phyloP scores from a whole-genome alignment of 2,329 filamentous ascomycete species.

The Epichloe hybrida region DNA sequence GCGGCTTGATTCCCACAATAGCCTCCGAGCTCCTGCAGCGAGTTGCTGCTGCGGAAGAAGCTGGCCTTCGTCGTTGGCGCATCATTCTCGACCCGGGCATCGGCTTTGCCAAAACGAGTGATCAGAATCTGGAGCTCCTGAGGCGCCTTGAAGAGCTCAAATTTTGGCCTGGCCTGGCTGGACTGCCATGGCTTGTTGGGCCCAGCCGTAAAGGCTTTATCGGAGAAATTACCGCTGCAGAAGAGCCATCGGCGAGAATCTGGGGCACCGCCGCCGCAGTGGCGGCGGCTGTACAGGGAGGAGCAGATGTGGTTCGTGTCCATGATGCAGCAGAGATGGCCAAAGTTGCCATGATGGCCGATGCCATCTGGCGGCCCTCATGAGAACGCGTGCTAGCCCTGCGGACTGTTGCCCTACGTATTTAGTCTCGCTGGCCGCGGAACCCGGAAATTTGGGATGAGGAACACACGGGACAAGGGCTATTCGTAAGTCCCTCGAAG shows the following conservation, averaged over 20 bases:
- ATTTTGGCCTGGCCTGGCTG: slow-evolving; percentile 48
- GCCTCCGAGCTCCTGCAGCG: slow-evolving; percentile 55
- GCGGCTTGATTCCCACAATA: slow-evolving; percentile 52
- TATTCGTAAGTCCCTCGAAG: slow-evolving; percentile 1
- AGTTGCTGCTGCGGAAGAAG: slow-evolving; percentile 59
- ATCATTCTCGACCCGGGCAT: slow-evolving; percentile 90
- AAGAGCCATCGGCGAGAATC: slow-evolving; percentile 52
- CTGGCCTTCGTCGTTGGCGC: slow-evolving; percentile 81
- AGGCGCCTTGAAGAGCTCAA: slow-evolving; percentile 51
- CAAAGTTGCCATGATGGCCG: slow-evolving; percentile 72
- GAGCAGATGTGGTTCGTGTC: slow-evolving; percentile 82
- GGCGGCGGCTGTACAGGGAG: slow-evolving; percentile 66
- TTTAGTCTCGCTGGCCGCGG: neutral
- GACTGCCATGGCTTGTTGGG: slow-evolving; percentile 79
- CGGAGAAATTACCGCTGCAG: slow-evolving; percentile 64
- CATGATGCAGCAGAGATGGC: slow-evolving; percentile 84
- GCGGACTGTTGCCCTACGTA: neutral
- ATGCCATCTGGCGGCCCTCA: slow-evolving; percentile 65
- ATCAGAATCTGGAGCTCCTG: slow-evolving; percentile 73
- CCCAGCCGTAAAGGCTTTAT: slow-evolving; percentile 85
- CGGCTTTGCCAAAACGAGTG: slow-evolving; percentile 76
- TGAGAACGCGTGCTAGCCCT: neutral
- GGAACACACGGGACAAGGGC: neutral
- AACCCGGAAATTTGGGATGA: neutral
- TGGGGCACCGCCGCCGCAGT: slow-evolving; percentile 85